These are phyloP conservation scores for Lodderomyces beijingensis DNA, from an alignment of 1,139 yeast genomes.

Conservation along the genomic window DNA sequence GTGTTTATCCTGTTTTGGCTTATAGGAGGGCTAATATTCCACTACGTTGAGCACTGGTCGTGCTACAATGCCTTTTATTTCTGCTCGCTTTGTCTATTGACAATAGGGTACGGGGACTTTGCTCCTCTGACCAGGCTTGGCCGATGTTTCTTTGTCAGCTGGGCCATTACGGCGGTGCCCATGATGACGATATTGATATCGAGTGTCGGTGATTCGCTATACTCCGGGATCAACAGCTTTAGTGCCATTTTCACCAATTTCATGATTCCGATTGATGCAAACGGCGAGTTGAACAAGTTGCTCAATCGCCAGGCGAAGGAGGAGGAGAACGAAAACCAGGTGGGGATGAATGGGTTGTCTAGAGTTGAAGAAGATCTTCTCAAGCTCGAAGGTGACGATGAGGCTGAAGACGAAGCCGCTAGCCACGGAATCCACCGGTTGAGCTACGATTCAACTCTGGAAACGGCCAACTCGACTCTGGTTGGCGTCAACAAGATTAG, in stretches of 20 bases:
- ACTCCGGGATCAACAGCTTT: constrained; percentile 22
- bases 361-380: constrained; percentile 4
- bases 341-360: constrained; percentile 5
- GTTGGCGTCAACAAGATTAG: constrained; percentile 2
- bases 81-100: constrained; percentile 66
- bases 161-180: constrained; percentile 84
- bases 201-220: constrained; percentile 62
- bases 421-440: not conserved
- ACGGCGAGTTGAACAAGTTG: constrained; percentile 7
- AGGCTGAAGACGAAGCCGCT: constrained; percentile 6
- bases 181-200: constrained; percentile 80
- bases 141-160: constrained; percentile 64
- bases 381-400: not conserved
- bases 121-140: constrained; percentile 63
- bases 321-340: constrained; percentile 5
- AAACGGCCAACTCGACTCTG: not conserved
- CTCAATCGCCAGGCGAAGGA: constrained; percentile 9
- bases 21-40: constrained; percentile 65
- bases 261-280: constrained; percentile 10
- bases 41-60: constrained; percentile 58
- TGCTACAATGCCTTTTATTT: constrained; percentile 70
- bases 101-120: constrained; percentile 83
- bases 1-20: constrained; percentile 62
- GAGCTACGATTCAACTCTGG: too few species aligned
- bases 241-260: constrained; percentile 16